phyloP scores from a whole-genome alignment of 2,329 filamentous ascomycete genomes.

The Aspergillus carbonarius region DNA sequence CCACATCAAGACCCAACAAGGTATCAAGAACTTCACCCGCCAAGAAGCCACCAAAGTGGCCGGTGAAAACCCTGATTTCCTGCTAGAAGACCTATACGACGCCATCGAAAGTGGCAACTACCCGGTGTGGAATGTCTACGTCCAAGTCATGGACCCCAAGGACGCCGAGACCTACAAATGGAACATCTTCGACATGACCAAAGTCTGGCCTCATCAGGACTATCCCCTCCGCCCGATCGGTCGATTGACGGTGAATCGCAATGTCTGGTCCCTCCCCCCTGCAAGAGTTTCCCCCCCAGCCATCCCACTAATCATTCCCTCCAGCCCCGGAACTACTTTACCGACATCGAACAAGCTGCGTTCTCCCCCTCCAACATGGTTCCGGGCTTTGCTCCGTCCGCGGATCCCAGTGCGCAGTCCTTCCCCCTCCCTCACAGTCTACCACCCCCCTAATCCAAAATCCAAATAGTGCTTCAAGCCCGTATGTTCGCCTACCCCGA shows the following conservation, averaged over 20 bases:
- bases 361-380: conserved; percentile 66
- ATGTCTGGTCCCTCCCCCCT: not conserved
- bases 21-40: conserved; percentile 52
- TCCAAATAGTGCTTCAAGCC: conserved; percentile 53
- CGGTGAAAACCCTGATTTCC: conserved; percentile 74
- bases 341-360: conserved; percentile 66
- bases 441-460: too few species aligned
- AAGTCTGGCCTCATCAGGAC: conserved; percentile 75
- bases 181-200: conserved; percentile 79
- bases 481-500: conserved; percentile 63
- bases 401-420: conserved; percentile 52
- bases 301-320: conserved; percentile 22
- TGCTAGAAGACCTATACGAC: conserved; percentile 70
- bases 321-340: conserved; percentile 59
- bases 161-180: conserved; percentile 75
- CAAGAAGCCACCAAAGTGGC: conserved; percentile 72
- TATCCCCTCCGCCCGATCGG: conserved; percentile 56
- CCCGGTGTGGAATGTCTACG: conserved; percentile 75
- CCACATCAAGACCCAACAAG: conserved; percentile 41
- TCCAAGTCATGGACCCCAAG: conserved; percentile 69
- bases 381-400: conserved; percentile 61
- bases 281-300: not conserved
- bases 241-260: not conserved
- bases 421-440: too few species aligned
- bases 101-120: conserved; percentile 69